A percentile compares a stretch with the other conserved stretches of the same genome.
Evolutionary conservation across 129 eudicot genomes (phyloP).

Genomic region (Glebionis coronaria): DNA sequence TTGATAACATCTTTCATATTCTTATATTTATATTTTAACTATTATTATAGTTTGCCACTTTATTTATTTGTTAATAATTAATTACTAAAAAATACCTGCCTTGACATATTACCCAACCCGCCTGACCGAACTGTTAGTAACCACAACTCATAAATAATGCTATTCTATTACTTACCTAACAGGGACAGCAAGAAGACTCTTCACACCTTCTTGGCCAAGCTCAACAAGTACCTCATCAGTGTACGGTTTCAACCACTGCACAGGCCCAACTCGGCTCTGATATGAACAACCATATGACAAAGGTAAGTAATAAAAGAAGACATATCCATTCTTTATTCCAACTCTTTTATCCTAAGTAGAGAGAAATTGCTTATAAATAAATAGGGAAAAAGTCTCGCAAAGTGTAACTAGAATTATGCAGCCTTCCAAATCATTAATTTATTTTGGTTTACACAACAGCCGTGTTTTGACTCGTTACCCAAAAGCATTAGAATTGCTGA

Average conservation of each 20-base stretch:
- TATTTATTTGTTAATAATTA: too few relatives aligned
- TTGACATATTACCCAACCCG: too few relatives aligned
- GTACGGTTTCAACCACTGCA: slow-evolving; percentile 90
- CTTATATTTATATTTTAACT: too few relatives aligned
- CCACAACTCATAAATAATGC: not conserved
- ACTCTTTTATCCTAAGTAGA: not conserved
- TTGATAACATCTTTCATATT: too few relatives aligned
- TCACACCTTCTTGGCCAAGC: slow-evolving; percentile 79
- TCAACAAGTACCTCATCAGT: slow-evolving; percentile 90
- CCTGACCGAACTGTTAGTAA: too few relatives aligned
- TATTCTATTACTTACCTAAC: slow-evolving; percentile 36
- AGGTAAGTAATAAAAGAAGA: not conserved
- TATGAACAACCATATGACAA: slow-evolving; percentile 5
- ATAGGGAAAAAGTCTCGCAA: not conserved
- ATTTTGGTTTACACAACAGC: not conserved
- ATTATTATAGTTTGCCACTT: too few relatives aligned
- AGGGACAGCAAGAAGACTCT: slow-evolving; percentile 86
- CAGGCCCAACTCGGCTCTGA: slow-evolving; percentile 96
- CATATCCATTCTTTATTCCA: not conserved
- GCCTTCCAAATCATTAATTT: not conserved
- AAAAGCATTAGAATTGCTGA: slow-evolving; percentile 11
- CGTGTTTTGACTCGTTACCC: not conserved
- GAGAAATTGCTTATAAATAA: not conserved
- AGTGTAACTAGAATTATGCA: not conserved
- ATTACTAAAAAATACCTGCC: too few relatives aligned